Conservation (phyloP, 1,284 basidiomycete genomes). For the Leccinum huronense region DNA sequence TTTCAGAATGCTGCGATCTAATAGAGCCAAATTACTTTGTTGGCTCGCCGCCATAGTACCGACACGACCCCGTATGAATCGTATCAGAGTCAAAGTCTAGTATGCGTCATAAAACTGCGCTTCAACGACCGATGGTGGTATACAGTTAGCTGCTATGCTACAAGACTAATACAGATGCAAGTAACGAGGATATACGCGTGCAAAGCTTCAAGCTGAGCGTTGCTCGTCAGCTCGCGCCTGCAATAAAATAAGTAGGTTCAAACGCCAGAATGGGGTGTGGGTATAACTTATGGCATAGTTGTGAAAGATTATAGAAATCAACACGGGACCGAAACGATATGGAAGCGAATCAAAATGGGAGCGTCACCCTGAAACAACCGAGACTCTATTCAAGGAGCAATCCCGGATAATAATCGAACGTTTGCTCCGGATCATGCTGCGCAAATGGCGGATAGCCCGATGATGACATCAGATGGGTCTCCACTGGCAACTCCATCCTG, state of each 20-base stretch:
- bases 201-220: conserved; percentile 11
- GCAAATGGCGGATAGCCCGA: conserved; percentile 29
- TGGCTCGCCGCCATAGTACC: conserved; percentile 5
- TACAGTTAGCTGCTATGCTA: conserved; percentile 30
- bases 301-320: conserved; percentile 10
- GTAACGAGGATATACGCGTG: conserved; percentile 7
- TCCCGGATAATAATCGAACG: conserved; percentile 44
- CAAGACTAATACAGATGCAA: conserved; percentile 21
- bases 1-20: conserved; percentile 9
- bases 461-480: conserved; percentile 23
- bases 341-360: neutral
- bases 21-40: conserved; percentile 8
- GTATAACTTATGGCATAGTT: conserved; percentile 24
- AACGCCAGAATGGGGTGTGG: conserved; percentile 12
- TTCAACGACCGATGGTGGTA: conserved; percentile 16
- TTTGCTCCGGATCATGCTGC: conserved; percentile 34
- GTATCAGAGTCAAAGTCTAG: conserved; percentile 2
- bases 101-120: conserved; percentile 1
- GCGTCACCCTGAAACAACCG: conserved; percentile 58
- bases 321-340: neutral
- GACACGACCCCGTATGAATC: neutral
- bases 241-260: conserved; percentile 3
- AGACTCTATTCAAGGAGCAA: conserved; percentile 34
- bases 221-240: conserved; percentile 6
- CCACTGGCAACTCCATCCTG: conserved; percentile 22